Evolutionary conservation across 805 yeast species (phyloP), one percentile per base, ranked within the genome.

Genomic region (Metschnikowia colocasiae): DNA sequence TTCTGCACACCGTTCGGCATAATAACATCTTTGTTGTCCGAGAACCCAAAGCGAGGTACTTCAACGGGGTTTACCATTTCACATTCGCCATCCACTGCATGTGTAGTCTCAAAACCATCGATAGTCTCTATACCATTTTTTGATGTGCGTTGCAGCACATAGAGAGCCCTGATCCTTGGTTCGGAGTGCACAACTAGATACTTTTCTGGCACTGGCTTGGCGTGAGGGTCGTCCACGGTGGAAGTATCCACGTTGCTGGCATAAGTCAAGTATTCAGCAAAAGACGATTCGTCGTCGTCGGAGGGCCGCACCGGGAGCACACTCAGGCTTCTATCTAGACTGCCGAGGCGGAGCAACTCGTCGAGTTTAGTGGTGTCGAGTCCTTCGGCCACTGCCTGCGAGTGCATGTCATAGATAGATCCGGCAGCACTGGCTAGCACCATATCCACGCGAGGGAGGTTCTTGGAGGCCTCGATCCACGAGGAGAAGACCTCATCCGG

Each of bases 381-480:
- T 2, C 68, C 67, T 48, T 68, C 74, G 16, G 60, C 54, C 4
- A 38, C 42, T 1, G 76, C 74, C 43, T 67, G 72, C 4, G 50
- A 35, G 37, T 56, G 61, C 46, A 72, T 56, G 35, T 72, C 77
- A 48, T 56, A 61, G 32, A 72, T 61, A 23, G 75, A 65, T 6
- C 75, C 76, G 0, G 77, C 76, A 7, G 77, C 77, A 52, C 74
- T 68, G 13, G 77, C 77, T 6, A 70, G 61, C 13, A 71, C 74
- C 77, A 72, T 72, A 46, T 72, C 75, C 12, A 64, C 63, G 34
- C 75, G 53, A 2, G 76, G 76, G 20, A 71, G 56, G 20, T 60
- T 46, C 32, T 63, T 59, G 53, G 60, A 63, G 3, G 76, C 77
- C 15, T 64, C 68, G 18, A 71, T 49, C 46, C 71, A 65, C 22